Evolutionary conservation across 1,284 basidiomycete genomes (phyloP), one percentile per base, ranked within the genome.

Genomic region (Gymnopus androsaceus): DNA sequence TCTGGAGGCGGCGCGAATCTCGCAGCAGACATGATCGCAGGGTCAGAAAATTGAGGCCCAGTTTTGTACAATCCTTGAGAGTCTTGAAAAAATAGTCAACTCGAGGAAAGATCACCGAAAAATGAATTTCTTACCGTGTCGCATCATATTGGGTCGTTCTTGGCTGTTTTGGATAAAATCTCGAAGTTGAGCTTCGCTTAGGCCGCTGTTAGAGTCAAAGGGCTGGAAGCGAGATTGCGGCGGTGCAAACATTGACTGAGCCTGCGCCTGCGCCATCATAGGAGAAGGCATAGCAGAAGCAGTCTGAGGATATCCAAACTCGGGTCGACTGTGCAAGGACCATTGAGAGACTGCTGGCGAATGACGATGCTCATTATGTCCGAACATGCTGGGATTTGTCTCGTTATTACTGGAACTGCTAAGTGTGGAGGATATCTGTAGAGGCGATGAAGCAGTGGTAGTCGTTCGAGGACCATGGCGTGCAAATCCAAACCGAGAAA

Each of bases 401-500:
- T 87, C 86, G 54, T 71, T 76, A 44, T 59, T 65, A 71, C 72
- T 65, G 42, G 66, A 53, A 25, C 12, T 67, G 54, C 75, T 81
- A 36, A 84, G 71, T 7, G 86, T 82, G 15, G 85, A 84, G 21
- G 84, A 67, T 3, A 78, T 74, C 56, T 83, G 80, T 34, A 81
- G 71, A 37, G 87, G 85, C 19, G 87, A 88, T 12, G 84, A 82
- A 17, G 64, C 60, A 2, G 83, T 67, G 45, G 76, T 66, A 17
- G 86, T 82, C 5, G 38, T 37, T 1, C 79, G 78, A 59, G 85
- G 87, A 42, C 83, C 79, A 15, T 85, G 86, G 21, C 89, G 83
- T 9, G 92, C 92, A 68, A 94, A 94, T 17, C 86, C 88, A 70
- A 94, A 94, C 19, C 92, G 80, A 6, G 91, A 93, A 36, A 91